These are phyloP conservation scores for Scopulariopsis brevicaulis DNA, from an alignment of 2,329 filamentous ascomycete species.

Conservation along the genomic window DNA sequence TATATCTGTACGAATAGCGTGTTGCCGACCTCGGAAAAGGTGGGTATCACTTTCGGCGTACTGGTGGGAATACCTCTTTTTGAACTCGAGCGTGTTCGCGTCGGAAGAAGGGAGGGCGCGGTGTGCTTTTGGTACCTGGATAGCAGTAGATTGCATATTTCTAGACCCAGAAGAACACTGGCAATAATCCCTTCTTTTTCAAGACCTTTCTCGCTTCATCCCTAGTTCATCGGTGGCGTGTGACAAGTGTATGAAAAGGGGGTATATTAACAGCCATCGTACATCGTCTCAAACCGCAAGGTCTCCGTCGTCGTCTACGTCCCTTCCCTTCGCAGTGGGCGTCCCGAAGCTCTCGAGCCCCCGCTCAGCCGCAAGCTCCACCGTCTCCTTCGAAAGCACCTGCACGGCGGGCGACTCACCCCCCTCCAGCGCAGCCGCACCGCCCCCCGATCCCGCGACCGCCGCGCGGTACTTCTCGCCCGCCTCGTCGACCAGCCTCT, in stretches of 20 bases:
- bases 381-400: constrained; percentile 4
- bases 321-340: constrained; percentile 17
- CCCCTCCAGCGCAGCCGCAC: constrained; percentile 1
- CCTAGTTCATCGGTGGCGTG: not conserved
- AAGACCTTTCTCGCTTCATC: not conserved
- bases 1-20: constrained; percentile 4
- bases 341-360: constrained; percentile 36
- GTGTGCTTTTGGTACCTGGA: not conserved
- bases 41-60: not conserved
- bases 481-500: constrained; percentile 68
- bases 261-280: not conserved
- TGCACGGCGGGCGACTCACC: constrained; percentile 9
- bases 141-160: not conserved
- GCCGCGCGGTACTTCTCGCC: constrained; percentile 49
- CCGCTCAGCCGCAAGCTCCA: constrained; percentile 20
- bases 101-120: not conserved
- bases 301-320: constrained; percentile 5
- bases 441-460: constrained; percentile 17
- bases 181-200: not conserved
- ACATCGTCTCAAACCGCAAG: not conserved
- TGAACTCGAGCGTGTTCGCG: not conserved
- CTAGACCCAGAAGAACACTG: not conserved
- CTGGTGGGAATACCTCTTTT: not conserved
- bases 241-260: not conserved
- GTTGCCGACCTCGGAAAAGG: not conserved